Evolutionary conservation across 805 yeast genomes (phyloP).

Genomic region (Wickerhamiella slavikovae): DNA sequence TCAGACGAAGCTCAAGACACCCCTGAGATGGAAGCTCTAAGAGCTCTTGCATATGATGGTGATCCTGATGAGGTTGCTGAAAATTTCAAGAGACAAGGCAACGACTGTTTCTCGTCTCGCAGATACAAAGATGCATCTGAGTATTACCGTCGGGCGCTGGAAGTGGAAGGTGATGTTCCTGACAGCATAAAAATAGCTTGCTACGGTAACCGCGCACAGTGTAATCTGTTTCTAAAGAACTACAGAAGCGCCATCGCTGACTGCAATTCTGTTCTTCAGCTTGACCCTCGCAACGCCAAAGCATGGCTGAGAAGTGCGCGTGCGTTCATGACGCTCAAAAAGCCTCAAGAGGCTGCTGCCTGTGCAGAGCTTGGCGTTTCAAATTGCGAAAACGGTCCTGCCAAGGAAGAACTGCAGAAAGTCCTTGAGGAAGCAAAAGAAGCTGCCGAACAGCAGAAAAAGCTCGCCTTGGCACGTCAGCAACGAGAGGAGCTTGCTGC

Average conservation of each 20-base stretch:
- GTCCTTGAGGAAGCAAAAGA: conserved; percentile 29
- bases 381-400: no score
- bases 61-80: conserved; percentile 82
- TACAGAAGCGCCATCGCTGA: conserved; percentile 75
- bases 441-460: conserved; percentile 20
- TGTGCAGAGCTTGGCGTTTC: conserved; percentile 30
- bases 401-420: conserved; percentile 34
- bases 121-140: conserved; percentile 59
- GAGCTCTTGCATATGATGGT: conserved; percentile 85
- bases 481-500: conserved; percentile 5
- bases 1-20: conserved; percentile 43
- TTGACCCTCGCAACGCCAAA: conserved; percentile 47
- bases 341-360: conserved; percentile 49
- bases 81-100: conserved; percentile 84
- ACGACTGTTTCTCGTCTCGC: conserved; percentile 57
- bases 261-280: conserved; percentile 43
- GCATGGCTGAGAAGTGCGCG: conserved; percentile 72
- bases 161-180: conserved; percentile 27
- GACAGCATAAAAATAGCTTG: conserved; percentile 27
- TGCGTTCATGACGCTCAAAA: conserved; percentile 52
- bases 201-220: conserved; percentile 71
- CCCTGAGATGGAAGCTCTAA: conserved; percentile 62
- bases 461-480: conserved; percentile 16
- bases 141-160: conserved; percentile 63
- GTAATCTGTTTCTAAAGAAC: conserved; percentile 69